These are phyloP conservation scores for Zymoseptoria crescenta DNA, from an alignment of 2,329 filamentous ascomycete species.

Conservation along the genomic window DNA sequence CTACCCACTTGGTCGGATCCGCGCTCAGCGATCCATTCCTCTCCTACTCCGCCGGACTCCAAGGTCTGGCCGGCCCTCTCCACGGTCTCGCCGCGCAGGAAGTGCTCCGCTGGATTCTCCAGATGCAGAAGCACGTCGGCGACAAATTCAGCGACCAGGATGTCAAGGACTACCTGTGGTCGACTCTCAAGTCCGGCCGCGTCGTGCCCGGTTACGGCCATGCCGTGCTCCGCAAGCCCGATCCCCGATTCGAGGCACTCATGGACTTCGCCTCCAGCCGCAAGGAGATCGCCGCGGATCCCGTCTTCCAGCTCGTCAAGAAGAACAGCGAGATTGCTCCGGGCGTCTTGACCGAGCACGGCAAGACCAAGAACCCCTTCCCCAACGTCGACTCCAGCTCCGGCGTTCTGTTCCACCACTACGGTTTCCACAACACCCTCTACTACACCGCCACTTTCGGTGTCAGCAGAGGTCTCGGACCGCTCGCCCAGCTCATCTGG, in stretches of 20 bases:
- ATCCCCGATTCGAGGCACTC: constrained; percentile 97
- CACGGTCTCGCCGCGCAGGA: constrained; percentile 99
- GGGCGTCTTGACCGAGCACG: constrained; percentile 95
- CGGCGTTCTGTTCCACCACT: constrained; percentile 96
- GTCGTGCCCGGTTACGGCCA: constrained; percentile 98
- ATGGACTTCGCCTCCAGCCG: constrained; percentile 85
- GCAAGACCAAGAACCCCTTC: constrained; percentile 99
- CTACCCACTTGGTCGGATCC: constrained; percentile 93
- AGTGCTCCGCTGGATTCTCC: constrained; percentile 95
- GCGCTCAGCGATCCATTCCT: constrained; percentile 97
- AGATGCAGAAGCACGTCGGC: constrained; percentile 95
- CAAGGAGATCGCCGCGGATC: constrained; percentile 88
- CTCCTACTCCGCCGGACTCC: constrained; percentile 90
- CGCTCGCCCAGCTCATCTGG: constrained; percentile 92
- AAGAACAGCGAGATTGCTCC: constrained; percentile 99
- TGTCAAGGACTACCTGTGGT: constrained; percentile 98
- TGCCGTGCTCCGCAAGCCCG: constrained; percentile 98
- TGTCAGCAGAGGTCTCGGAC: constrained; percentile 68
- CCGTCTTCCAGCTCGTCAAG: constrained; percentile 99
- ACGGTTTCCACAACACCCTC: constrained; percentile 91
- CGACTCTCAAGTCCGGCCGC: constrained; percentile 87
- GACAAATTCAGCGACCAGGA: constrained; percentile 92
- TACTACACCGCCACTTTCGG: constrained; percentile 77
- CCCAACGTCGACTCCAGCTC: constrained; percentile 99
- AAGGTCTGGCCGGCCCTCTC: constrained; percentile 95